These are phyloP conservation scores for Fraxinus dipetala DNA, from an alignment of 305 asterid species.

Conservation along the genomic window DNA sequence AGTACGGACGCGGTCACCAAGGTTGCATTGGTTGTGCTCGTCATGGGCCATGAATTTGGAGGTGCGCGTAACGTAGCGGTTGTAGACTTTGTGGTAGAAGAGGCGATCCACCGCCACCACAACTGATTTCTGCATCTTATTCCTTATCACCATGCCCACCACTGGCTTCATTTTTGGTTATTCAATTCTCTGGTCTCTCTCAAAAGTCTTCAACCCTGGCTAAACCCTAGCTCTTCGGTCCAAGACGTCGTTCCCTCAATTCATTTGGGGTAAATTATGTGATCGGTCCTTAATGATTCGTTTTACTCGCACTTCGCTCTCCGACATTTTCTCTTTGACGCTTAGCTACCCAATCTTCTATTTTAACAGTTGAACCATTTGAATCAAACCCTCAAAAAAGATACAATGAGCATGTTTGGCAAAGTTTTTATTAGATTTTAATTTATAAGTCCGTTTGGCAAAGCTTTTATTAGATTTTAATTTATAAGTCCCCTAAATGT, in stretches of 20 bases:
- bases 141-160: constrained; percentile 50
- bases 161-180: constrained; percentile 46
- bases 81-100: constrained; percentile 73
- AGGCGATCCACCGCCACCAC: constrained; percentile 89
- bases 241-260: background rate
- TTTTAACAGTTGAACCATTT: too few relatives aligned
- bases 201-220: background rate
- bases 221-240: background rate
- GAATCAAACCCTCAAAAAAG: background rate
- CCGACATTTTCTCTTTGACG: background rate
- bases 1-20: constrained; percentile 64
- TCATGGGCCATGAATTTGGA: constrained; percentile 90
- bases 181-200: background rate
- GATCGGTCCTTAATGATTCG: background rate
- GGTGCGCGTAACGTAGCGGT: constrained; percentile 79
- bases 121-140: constrained; percentile 90
- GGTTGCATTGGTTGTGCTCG: constrained; percentile 49
- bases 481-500: too few relatives aligned
- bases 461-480: too few relatives aligned
- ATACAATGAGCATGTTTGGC: background rate
- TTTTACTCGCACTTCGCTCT: background rate
- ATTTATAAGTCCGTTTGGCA: too few relatives aligned
- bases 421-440: too few relatives aligned
- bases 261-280: background rate
- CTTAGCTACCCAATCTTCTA: background rate